Base-by-base conservation (phyloP, 257 asterid species). In the Gentiana straminea region DNA sequence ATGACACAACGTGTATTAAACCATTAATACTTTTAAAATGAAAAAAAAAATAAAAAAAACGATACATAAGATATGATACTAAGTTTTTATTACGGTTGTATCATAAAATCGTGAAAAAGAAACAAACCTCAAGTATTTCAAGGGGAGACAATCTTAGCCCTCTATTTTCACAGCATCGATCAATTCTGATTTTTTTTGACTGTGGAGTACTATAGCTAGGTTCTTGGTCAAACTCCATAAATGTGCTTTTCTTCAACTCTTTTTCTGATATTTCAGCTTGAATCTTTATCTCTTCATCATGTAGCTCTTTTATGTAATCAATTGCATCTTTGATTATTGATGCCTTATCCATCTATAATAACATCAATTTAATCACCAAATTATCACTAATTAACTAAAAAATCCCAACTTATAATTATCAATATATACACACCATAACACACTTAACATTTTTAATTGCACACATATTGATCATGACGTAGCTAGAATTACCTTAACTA, bases 251-350 rank as follows among this genome's bases (percentile, higher is more conserved):
- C 38, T 63, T 46, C 38, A 70, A 67, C 62, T 90, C 96, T 53
- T 86, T 24, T 53, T 84, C 84, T 11, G 66, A 50, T n/a, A 90
- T 79, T 58, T 90, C 95, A 0, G 73, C 73, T 59, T 70, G 62
- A 49, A 90, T 74, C 49, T 58, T 70, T 62, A 63, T 69, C 79
- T 89, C 88, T 59, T 89, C 82, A 0, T 75, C 82, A 0, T 81
- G 86, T 55, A 90, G 64, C 12, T 77, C 62, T 59, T 79, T 72
- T 49, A 90, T 90, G 61, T 90, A 79, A 53, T 68, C 85, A 15
- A 90, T 90, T 1, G 97, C 97, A 64, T 90, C 97, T 69, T 82
- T 90, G 39, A 90, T 75, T 3, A 80, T 86, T 4, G 97, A 90
- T 0, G 97, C 97, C 61, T 90, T 90, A 72, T 90, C 97, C 94